These are phyloP conservation scores for Turnera subulata DNA, from an alignment of 345 rosid species.

Conservation along the genomic window DNA sequence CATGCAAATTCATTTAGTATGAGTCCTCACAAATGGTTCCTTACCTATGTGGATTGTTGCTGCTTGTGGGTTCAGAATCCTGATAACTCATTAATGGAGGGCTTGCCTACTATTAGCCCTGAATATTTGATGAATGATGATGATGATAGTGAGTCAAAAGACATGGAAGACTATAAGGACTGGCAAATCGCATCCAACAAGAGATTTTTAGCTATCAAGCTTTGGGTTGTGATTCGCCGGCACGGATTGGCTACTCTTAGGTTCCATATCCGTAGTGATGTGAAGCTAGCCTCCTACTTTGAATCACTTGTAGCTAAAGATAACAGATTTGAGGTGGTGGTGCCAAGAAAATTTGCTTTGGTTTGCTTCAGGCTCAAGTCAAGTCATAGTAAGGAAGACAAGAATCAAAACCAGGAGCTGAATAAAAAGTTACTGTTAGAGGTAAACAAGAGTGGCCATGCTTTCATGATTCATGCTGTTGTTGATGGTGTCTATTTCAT, in stretches of 20 bases:
- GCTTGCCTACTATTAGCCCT: constrained; percentile 3
- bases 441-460: constrained; percentile 22
- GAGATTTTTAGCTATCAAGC: constrained; percentile 30
- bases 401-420: neutral
- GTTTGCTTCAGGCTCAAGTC: constrained; percentile 23
- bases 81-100: neutral
- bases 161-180: constrained; percentile 28
- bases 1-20: constrained; percentile 20
- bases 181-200: constrained; percentile 35
- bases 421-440: constrained; percentile 12
- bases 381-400: neutral
- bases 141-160: constrained; percentile 2
- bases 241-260: too few species aligned
- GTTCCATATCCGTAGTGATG: constrained; percentile 22
- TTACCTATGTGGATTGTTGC: constrained; percentile 23
- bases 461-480: too few species aligned
- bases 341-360: too few species aligned
- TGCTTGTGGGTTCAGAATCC: constrained; percentile 22
- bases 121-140: constrained; percentile 14
- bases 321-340: too few species aligned
- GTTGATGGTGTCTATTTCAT: too few species aligned
- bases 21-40: constrained; percentile 22
- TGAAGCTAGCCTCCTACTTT: constrained; percentile 16
- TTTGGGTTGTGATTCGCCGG: too few species aligned
- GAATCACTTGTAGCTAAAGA: constrained; percentile 13